Percentiles rank a stretch among this genome's conserved stretches.
These are phyloP conservation scores for Colletotrichum tanaceti DNA, from an alignment of 2,329 filamentous ascomycete species.

Conservation along the genomic window DNA sequence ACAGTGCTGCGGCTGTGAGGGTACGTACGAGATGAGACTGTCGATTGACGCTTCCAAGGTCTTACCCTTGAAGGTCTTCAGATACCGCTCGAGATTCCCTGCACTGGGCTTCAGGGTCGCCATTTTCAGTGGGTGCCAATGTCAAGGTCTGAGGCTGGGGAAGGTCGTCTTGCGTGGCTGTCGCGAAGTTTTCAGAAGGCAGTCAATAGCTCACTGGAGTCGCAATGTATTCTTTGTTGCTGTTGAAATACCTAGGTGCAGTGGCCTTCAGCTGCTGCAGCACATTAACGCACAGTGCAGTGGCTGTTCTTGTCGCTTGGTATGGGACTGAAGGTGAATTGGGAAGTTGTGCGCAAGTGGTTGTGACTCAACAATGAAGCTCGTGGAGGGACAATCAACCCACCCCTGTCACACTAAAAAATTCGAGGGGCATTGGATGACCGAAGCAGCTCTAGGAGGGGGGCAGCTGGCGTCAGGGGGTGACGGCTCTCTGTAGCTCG, in stretches of 20 bases:
- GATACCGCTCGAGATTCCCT: conserved; percentile 81
- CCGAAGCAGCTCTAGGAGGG: conserved; percentile 10
- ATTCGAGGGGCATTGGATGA: conserved; percentile 38
- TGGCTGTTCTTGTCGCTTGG: conserved; percentile 13
- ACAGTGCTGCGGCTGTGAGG: conserved; percentile 31
- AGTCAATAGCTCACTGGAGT: conserved; percentile 7
- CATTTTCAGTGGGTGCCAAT: conserved; percentile 56
- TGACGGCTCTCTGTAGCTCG: conserved; percentile 13
- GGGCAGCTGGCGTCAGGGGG: conserved; percentile 25
- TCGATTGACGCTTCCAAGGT: conserved; percentile 86
- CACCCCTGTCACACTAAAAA: conserved; percentile 39
- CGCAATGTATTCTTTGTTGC: background rate
- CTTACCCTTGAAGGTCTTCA: conserved; percentile 81
- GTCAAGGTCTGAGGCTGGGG: conserved; percentile 8
- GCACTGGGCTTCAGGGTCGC: conserved; percentile 68
- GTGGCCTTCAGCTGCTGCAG: background rate
- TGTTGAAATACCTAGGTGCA: background rate
- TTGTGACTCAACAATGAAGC: conserved; percentile 40
- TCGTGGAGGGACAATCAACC: conserved; percentile 26
- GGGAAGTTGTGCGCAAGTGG: conserved; percentile 31
- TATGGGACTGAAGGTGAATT: conserved; percentile 18
- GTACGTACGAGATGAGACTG: conserved; percentile 79
- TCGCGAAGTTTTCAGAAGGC: conserved; percentile 19
- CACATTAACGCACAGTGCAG: conserved; percentile 15
- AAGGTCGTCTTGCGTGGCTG: conserved; percentile 18